Base-by-base conservation (phyloP, 2,329 filamentous ascomycete genomes). In the Penicillium sp. region DNA sequence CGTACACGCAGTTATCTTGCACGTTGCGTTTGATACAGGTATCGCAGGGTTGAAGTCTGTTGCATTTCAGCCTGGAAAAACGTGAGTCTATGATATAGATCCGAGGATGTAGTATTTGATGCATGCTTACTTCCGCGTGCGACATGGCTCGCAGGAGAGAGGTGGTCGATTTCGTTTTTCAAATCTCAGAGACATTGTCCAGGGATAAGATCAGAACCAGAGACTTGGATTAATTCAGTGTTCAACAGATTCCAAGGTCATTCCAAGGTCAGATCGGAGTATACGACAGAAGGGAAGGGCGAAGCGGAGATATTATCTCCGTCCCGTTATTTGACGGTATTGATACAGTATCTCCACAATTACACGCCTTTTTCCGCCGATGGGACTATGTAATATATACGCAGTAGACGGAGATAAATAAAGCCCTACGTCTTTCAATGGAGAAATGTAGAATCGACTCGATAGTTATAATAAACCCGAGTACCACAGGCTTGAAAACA, bases 151-250 rank as follows among this genome's bases (percentile, higher is more conserved):
- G 13, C 52, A 53, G 21, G 48, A 53, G 1, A 53, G 31, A 8
- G 52, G 49, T 4, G 48, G 48, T 37, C 52, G 33, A 33, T 52
- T 53, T 31, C 52, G 44, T 33, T 53, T 53, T 35, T 52, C 52
- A 2, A 53, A 17, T 24, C 42, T 53, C 26, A 31, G 24, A 17
- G 51, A 40, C 40, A 42, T 42, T 24, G 26, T 26, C 22, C 1
- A 26, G 3, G 2, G 2, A 42, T 31, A 6, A 1, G 12, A 6
- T 6, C n/a, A 24, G 17, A 7, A 2, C 5, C n/a, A 26, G 10
- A 7, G 7, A n/a, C 15, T 6, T 0, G 26, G 26, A 2, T 26
- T n/a, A 39, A 26, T 7, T 39, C 12, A 15, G 21, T n/a, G 22
- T 24, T 24, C 35, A 38, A 24, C 19, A 34, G 17, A 29, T 22